phyloP scores from a whole-genome alignment of 257 asterid species.

The Fraxinus anomala region DNA sequence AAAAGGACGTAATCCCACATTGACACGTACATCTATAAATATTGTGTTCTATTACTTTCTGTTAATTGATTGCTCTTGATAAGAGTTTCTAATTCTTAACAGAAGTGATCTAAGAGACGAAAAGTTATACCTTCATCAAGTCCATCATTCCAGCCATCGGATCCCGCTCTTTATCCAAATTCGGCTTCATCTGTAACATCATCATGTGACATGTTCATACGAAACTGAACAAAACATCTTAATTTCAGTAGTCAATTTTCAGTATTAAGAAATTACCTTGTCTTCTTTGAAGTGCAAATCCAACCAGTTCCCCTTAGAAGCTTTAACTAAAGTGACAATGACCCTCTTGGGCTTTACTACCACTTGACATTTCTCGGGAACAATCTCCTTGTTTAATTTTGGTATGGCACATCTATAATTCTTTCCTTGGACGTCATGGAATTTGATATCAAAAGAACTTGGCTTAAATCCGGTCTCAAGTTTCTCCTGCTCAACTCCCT shows the following conservation, averaged over 20 bases:
- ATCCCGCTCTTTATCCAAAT: conserved; percentile 63
- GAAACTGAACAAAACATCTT: background rate
- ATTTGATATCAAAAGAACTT: conserved; percentile 64
- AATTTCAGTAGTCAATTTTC: background rate
- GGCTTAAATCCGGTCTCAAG: conserved; percentile 68
- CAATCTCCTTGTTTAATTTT: conserved; percentile 71
- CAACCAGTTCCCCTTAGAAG: conserved; percentile 76
- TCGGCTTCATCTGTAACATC: conserved; percentile 62
- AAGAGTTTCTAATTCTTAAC: too few species aligned
- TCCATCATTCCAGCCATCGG: conserved; percentile 96
- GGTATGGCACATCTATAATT: conserved; percentile 82
- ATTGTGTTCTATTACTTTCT: too few species aligned
- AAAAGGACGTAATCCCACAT: too few species aligned
- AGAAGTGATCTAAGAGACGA: background rate
- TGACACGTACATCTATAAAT: too few species aligned
- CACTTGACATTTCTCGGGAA: conserved; percentile 76
- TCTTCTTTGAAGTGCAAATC: conserved; percentile 91
- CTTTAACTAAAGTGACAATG: conserved; percentile 61
- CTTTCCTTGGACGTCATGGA: conserved; percentile 78
- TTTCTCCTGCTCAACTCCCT: conserved; percentile 81
- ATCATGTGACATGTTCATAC: conserved; percentile 8
- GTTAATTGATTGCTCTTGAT: too few species aligned
- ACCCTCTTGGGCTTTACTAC: conserved; percentile 77
- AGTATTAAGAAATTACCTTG: conserved; percentile 47
- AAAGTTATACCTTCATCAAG: conserved; percentile 69